Evolutionary conservation across 2,329 filamentous ascomycete species (phyloP), one percentile per base, ranked within the genome.

Genomic region (Exophiala phaeomuriformis): DNA sequence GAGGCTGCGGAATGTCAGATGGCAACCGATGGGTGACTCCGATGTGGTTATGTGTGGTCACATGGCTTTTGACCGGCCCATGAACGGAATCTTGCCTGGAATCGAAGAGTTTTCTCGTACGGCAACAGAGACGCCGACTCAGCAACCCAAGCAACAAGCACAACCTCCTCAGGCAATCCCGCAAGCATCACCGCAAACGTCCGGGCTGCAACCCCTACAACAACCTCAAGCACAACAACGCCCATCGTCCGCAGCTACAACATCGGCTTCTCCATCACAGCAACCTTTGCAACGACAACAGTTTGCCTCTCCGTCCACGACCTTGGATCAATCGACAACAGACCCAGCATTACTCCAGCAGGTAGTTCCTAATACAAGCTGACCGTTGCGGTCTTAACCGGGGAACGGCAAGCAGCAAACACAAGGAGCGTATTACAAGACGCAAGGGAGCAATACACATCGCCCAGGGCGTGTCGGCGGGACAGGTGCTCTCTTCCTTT

Each of bases 1-100:
- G 60, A 74, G 94, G 44, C 52, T 73, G 42, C 75, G 71, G 43
- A 75, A 84, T 51, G 82, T 88, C 7, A 77, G 72, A 54, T 95
- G 89, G 89, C 77, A 82, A 49, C 86, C 86, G 33, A 77, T 95
- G 56, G 90, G 88, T 2, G 55, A 61, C n/a, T 69, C 88, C 54
- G 90, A 95, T 68, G 83, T 90, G 29, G 86, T 95, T 1, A 75
- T 95, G 58, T 93, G 86, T 66, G 89, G 88, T 28, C 79, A 75
- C 53, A 72, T 85, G 43, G 53, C 33, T 5, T 5, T 42, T n/a
- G 57, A 57, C 32, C 49, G 51, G 2, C 45, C 49, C 33, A 29
- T 49, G 2, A 60, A 60, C 51, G 58, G 58, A 3, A 57, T 60
- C 7, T 40, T 60, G 3, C 49, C 36, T 2, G 58, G 58, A 1